Evolutionary conservation across 805 yeast species (phyloP).

Genomic region (Teunomyces pallodes): DNA sequence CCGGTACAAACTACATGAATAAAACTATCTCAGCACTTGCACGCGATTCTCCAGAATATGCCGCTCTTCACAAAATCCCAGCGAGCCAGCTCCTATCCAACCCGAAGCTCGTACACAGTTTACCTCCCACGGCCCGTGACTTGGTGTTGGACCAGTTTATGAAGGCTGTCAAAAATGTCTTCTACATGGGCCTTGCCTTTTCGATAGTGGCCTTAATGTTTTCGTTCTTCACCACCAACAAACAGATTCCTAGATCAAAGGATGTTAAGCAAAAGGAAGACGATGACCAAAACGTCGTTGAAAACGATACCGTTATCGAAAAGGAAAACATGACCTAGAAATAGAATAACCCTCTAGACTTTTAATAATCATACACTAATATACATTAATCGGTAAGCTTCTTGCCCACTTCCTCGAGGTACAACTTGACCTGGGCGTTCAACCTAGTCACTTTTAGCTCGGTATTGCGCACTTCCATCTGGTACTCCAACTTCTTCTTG

Average conservation of each 20-base stretch:
- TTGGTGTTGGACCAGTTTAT: slow-evolving; percentile 31
- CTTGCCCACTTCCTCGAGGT: slow-evolving; percentile 50
- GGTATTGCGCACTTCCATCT: slow-evolving; percentile 51
- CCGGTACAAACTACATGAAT: slow-evolving; percentile 16
- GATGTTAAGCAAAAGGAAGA: slow-evolving; percentile 6
- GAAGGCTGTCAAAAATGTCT: slow-evolving; percentile 30
- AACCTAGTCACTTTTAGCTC: slow-evolving; percentile 54
- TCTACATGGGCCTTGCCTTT: slow-evolving; percentile 37
- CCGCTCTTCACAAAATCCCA: slow-evolving; percentile 12
- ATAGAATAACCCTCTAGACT: not conserved
- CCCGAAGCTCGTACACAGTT: slow-evolving; percentile 25
- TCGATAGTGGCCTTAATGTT: slow-evolving; percentile 29
- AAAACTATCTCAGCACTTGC: slow-evolving; percentile 12
- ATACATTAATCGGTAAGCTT: slow-evolving; percentile 16
- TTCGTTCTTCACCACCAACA: slow-evolving; percentile 39
- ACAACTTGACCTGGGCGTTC: slow-evolving; percentile 53
- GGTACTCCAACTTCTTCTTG: slow-evolving; percentile 42
- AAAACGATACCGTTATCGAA: not conserved
- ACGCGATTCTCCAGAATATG: slow-evolving; percentile 11
- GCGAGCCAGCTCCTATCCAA: slow-evolving; percentile 18
- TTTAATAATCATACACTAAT: slow-evolving; percentile 10
- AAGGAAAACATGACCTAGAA: slow-evolving; percentile 1
- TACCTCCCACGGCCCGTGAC: slow-evolving; percentile 21
- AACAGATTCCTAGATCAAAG: slow-evolving; percentile 34
- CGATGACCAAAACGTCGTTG: not conserved